phyloP scores from a whole-genome alignment of 2,329 filamentous ascomycete species.

The Fusarium sp. region DNA sequence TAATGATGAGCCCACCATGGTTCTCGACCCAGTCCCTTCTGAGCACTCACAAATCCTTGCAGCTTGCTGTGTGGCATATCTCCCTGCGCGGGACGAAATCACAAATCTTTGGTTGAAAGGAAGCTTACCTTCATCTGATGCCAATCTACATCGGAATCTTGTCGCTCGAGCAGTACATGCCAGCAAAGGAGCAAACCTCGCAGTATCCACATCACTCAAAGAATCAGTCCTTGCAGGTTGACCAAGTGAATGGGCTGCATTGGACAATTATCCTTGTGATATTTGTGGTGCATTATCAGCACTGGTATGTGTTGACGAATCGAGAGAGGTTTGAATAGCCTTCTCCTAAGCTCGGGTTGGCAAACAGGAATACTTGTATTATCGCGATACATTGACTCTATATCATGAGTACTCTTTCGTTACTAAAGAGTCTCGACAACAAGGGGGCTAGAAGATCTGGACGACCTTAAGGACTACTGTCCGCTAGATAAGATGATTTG shows the following conservation, averaged over 20 bases:
- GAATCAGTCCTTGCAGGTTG: constrained; percentile 53
- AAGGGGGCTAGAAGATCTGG: background rate
- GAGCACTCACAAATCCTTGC: constrained; percentile 84
- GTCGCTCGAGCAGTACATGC: constrained; percentile 59
- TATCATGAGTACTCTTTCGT: background rate
- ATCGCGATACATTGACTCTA: background rate
- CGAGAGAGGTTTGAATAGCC: background rate
- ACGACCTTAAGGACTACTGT: background rate
- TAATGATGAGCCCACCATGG: constrained; percentile 60
- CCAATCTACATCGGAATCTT: constrained; percentile 52
- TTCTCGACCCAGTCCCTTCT: constrained; percentile 85
- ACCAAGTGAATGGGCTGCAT: background rate
- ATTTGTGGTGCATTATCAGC: background rate
- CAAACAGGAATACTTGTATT: background rate
- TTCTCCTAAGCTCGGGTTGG: background rate
- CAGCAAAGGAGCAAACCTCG: constrained; percentile 55
- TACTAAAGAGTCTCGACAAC: background rate
- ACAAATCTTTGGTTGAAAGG: constrained; percentile 97
- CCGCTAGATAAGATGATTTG: background rate
- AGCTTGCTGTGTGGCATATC: constrained; percentile 90
- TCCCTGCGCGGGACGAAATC: constrained; percentile 88
- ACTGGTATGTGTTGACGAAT: background rate
- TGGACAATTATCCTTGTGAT: background rate
- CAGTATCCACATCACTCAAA: constrained; percentile 52
- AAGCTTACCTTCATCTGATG: constrained; percentile 59